Percentiles rank a stretch among this genome's conserved stretches.
Evolutionary conservation across 495 filamentous ascomycete genomes (phyloP).

Genomic region (Aspergillus sparsus): DNA sequence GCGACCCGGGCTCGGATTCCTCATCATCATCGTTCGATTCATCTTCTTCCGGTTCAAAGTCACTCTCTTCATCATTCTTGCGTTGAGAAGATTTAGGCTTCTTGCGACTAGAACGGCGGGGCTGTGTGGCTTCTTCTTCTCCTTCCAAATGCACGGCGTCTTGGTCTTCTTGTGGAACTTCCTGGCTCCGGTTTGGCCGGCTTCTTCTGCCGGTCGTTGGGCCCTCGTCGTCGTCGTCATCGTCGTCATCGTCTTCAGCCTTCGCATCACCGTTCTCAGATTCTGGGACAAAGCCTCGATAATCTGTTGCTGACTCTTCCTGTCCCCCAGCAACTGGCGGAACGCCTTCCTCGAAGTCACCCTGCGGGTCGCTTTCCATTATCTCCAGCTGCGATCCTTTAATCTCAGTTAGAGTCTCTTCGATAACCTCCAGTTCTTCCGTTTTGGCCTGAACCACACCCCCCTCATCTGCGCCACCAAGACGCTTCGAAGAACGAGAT

Average conservation of each 20-base stretch:
- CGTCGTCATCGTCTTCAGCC: conserved; percentile 58
- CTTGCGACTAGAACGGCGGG: conserved; percentile 50
- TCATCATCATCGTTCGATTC: conserved; percentile 63
- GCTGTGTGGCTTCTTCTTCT: conserved; percentile 41
- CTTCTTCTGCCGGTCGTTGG: conserved; percentile 57
- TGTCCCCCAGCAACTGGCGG: conserved; percentile 24
- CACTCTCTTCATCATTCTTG: conserved; percentile 71
- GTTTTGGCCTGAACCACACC: conserved; percentile 32
- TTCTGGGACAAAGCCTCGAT: conserved; percentile 53
- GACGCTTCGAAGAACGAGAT: conserved; percentile 54
- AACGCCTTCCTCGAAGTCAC: conserved; percentile 39
- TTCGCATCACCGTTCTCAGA: conserved; percentile 49
- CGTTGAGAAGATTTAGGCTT: conserved; percentile 54
- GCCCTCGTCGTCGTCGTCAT: conserved; percentile 72
- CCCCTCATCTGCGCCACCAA: conserved; percentile 57
- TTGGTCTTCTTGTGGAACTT: conserved; percentile 35
- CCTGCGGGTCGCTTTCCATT: conserved; percentile 44
- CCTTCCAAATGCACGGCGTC: conserved; percentile 42
- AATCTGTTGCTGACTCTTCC: conserved; percentile 33
- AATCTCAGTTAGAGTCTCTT: conserved; percentile 35
- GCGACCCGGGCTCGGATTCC: conserved; percentile 51
- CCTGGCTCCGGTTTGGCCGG: conserved; percentile 41
- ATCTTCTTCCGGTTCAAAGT: conserved; percentile 79
- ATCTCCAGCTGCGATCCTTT: conserved; percentile 44
- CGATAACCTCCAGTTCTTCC: conserved; percentile 38